Conservation (phyloP, 345 rosid genomes). For the Eucalyptus grandis region DNA sequence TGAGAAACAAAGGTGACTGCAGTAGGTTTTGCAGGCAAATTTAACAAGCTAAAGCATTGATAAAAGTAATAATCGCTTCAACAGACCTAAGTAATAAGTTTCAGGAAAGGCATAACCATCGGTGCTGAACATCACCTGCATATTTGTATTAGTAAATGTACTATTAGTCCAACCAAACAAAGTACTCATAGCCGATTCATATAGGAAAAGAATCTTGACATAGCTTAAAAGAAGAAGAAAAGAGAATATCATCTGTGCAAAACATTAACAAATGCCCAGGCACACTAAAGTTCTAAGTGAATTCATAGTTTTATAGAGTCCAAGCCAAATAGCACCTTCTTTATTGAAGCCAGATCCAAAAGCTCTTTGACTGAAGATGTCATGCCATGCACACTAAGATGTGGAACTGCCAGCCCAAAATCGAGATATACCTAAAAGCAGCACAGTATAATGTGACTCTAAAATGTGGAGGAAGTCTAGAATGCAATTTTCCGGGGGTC, state of each 20-base stretch:
- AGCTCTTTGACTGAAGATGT: slow-evolving; percentile 80
- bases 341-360: slow-evolving; percentile 71
- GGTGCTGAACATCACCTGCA: slow-evolving; percentile 97
- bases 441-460: not conserved
- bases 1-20: not conserved
- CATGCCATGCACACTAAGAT: slow-evolving; percentile 89
- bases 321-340: slow-evolving; percentile 45
- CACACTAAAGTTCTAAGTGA: not conserved
- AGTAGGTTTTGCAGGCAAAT: not conserved
- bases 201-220: not conserved
- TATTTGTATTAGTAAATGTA: not conserved
- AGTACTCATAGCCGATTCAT: not conserved
- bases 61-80: not conserved
- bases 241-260: not conserved
- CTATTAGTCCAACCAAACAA: not conserved
- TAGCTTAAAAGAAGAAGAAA: not conserved
- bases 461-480: not conserved
- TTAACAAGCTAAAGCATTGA: not conserved
- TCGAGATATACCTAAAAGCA: slow-evolving; percentile 72
- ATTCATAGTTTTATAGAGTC: not conserved
- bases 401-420: slow-evolving; percentile 90
- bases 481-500: not conserved
- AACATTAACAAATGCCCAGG: not conserved
- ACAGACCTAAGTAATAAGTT: slow-evolving; percentile 76
- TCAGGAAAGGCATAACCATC: slow-evolving; percentile 96